Conservation (phyloP, 805 yeast species). For the Sugiyamaella boreocaroliniensis region DNA sequence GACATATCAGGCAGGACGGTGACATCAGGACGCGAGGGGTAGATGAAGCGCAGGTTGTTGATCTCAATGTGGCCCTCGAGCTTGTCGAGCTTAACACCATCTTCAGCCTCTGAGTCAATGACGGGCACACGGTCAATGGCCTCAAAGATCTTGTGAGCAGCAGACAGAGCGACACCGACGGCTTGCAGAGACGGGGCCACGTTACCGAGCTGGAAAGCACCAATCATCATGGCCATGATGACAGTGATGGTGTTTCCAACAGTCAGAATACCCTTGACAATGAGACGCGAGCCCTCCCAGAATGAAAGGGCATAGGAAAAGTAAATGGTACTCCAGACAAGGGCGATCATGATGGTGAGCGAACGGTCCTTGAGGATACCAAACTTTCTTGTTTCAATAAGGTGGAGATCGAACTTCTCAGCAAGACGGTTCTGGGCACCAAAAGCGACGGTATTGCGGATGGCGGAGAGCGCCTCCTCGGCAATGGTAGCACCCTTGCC, state of each 20-base stretch:
- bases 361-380: constrained; percentile 26
- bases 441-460: constrained; percentile 38
- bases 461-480: constrained; percentile 36
- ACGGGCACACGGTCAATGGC: constrained; percentile 38
- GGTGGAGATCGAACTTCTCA: constrained; percentile 27
- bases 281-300: constrained; percentile 39
- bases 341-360: constrained; percentile 31
- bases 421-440: constrained; percentile 35
- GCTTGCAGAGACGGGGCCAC: constrained; percentile 36
- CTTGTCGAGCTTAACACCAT: constrained; percentile 13
- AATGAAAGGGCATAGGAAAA: constrained; percentile 36
- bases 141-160: constrained; percentile 36
- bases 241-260: constrained; percentile 34
- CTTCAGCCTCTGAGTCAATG: constrained; percentile 31
- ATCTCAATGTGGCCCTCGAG: constrained; percentile 62
- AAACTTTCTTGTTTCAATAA: constrained; percentile 23
- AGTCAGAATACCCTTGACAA: constrained; percentile 27
- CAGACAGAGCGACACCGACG: constrained; percentile 36
- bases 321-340: constrained; percentile 32
- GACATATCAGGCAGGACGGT: constrained; percentile 71
- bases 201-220: constrained; percentile 36
- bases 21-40: constrained; percentile 68
- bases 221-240: constrained; percentile 36
- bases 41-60: constrained; percentile 81
- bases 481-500: constrained; percentile 35